Evolutionary conservation across 2,329 filamentous ascomycete genomes (phyloP), one percentile per base, ranked within the genome.

Genomic region (Esteya vermicola): DNA sequence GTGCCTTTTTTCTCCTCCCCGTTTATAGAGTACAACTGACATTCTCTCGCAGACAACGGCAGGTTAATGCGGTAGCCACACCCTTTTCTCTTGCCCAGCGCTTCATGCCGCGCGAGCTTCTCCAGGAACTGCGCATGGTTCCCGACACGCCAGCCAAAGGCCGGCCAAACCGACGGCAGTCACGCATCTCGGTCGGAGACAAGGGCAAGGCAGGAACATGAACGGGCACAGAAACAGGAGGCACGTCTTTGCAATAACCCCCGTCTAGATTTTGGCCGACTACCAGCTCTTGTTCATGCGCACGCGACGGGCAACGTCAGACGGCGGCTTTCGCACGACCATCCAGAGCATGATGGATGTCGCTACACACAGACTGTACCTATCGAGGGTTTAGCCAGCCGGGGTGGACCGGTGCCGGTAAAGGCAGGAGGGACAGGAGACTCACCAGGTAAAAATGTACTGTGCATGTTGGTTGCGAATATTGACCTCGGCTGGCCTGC

Each of bases 371-470:
- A 93, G 71, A 46, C 82, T 84, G 55, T 93, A 95, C 86, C 86
- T 94, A 49, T 25, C 9, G 8, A 32, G 12, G 35, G 20, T 40
- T 50, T 31, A 48, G 47, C 21, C 9, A 33, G 4, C 36, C 37
- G 33, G 31, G 13, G 14, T 14, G 36, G 26, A 40, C 22, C 33
- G 36, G n/a, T n/a, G n/a, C n/a, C 9, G 13, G 33, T 32, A 28
- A 26, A 18, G 16, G 39, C 13, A 32, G 28, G 32, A 21, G 26
- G 21, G 19, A 27, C 28, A 26, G 28, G 25, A 33, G 31, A 61
- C 78, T 54, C 75, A 96, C 91, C 91, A 98, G 49, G 91, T 98
- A 59, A 95, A 91, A 50, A 98, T 98, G 61, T 98, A 98, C 67
- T 96, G 91, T 47, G 85, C 78, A 61, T 98, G 91, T 61, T 93